Percentiles rank a stretch among this genome's conserved stretches.
These are phyloP conservation scores for Calonectria hongkongensis DNA, from an alignment of 2,329 filamentous ascomycete genomes.

Conservation along the genomic window DNA sequence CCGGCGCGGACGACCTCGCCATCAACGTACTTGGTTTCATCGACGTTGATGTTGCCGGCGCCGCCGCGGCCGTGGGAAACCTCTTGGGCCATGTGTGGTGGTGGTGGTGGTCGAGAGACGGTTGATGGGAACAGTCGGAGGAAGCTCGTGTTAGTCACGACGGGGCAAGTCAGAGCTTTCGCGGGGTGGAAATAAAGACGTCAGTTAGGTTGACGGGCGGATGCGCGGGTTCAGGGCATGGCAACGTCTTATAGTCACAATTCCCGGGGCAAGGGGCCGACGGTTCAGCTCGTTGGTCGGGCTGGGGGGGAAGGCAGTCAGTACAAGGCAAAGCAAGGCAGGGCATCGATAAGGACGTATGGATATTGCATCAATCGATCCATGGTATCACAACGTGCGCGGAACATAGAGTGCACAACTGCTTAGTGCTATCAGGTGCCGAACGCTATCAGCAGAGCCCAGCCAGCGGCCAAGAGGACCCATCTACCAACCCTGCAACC, in stretches of 20 bases:
- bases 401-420: not conserved
- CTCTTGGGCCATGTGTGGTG: conserved; percentile 61
- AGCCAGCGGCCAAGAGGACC: conserved; percentile 30
- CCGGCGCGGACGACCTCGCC: conserved; percentile 77
- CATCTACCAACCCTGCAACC: conserved; percentile 36
- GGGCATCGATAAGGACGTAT: conserved; percentile 41
- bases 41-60: conserved; percentile 76
- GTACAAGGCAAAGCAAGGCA: conserved; percentile 20
- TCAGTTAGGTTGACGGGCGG: conserved; percentile 43
- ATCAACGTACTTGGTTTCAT: conserved; percentile 76
- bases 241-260: conserved; percentile 52
- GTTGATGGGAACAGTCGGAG: not conserved
- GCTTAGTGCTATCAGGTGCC: conserved; percentile 37
- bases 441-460: conserved; percentile 18
- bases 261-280: conserved; percentile 33
- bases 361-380: conserved; percentile 42
- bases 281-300: conserved; percentile 24
- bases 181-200: conserved; percentile 30
- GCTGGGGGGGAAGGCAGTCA: conserved; percentile 19
- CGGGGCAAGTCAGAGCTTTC: conserved; percentile 12
- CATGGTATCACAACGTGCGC: conserved; percentile 34
- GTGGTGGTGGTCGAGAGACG: conserved; percentile 37
- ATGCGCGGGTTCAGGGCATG: conserved; percentile 46
- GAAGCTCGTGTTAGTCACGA: conserved; percentile 19
- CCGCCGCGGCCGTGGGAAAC: conserved; percentile 78